These are phyloP conservation scores for Gossypium mustelinum DNA, from an alignment of 345 rosid species.

Conservation along the genomic window DNA sequence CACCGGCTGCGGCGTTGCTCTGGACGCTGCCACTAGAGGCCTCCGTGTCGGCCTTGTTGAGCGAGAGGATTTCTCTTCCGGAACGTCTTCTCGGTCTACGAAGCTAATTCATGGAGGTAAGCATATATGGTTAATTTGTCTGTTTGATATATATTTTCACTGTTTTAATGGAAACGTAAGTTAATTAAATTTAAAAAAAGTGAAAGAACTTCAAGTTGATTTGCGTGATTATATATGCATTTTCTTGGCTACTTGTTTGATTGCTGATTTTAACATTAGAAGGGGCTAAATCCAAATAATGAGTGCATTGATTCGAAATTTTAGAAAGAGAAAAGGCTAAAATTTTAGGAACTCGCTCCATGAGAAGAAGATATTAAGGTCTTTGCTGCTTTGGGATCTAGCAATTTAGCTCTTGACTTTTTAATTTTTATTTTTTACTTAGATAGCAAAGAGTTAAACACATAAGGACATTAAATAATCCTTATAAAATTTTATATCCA, in stretches of 20 bases:
- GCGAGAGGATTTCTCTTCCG: slow-evolving; percentile 93
- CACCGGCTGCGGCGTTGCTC: slow-evolving; percentile 94
- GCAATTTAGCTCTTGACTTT: too few relatives aligned
- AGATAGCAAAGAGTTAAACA: not conserved
- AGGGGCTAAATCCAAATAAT: not conserved
- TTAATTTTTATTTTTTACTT: not conserved
- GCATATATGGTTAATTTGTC: not conserved
- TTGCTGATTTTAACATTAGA: not conserved
- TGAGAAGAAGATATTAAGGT: not conserved
- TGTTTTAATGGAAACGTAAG: not conserved
- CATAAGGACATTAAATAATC: not conserved
- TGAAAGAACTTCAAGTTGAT: not conserved
- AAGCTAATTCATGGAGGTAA: slow-evolving; percentile 94
- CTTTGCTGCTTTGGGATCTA: too few relatives aligned
- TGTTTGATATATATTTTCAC: not conserved
- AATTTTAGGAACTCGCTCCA: not conserved
- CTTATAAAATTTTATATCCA: not conserved
- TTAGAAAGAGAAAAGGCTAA: not conserved
- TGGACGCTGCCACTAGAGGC: slow-evolving; percentile 88
- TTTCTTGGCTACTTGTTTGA: not conserved
- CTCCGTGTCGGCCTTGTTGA: slow-evolving; percentile 90
- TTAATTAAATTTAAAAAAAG: not conserved
- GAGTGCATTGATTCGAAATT: not conserved
- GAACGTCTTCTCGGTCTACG: slow-evolving; percentile 91
- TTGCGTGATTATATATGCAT: not conserved